These are phyloP conservation scores for Starmerella gropengiesseri DNA, from an alignment of 805 yeast genomes.

Conservation along the genomic window DNA sequence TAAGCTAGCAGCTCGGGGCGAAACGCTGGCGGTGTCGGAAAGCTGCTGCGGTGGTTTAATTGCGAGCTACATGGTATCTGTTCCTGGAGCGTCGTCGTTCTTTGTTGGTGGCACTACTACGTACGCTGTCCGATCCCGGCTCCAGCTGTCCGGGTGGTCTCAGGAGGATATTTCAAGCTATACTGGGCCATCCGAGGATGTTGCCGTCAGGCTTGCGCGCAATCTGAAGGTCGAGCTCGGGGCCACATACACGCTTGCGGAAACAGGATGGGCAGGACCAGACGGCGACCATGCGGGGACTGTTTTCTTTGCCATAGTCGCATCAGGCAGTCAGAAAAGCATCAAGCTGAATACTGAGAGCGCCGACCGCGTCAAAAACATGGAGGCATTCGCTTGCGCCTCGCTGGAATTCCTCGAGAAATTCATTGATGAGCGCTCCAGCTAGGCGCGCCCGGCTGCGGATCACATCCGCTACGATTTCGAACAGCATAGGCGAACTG, in stretches of 20 bases:
- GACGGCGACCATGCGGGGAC: slow-evolving; percentile 42
- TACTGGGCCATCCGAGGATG: slow-evolving; percentile 73
- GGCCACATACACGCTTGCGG: slow-evolving; percentile 69
- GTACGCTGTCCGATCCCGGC: slow-evolving; percentile 62
- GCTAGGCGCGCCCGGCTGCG: neutral
- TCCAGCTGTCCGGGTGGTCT: slow-evolving; percentile 70
- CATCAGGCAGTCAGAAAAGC: slow-evolving; percentile 46
- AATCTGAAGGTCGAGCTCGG: slow-evolving; percentile 72
- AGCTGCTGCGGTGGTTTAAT: slow-evolving; percentile 77
- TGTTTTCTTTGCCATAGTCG: slow-evolving; percentile 60
- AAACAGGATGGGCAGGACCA: slow-evolving; percentile 86
- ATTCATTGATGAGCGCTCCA: neutral
- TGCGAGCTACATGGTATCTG: slow-evolving; percentile 67
- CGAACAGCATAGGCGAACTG: too few relatives aligned
- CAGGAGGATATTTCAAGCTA: slow-evolving; percentile 56
- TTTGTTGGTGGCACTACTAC: slow-evolving; percentile 77
- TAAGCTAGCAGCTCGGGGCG: slow-evolving; percentile 41
- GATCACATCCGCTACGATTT: too few relatives aligned
- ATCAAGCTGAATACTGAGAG: slow-evolving; percentile 36
- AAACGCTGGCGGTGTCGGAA: slow-evolving; percentile 70
- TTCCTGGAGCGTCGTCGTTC: slow-evolving; percentile 76
- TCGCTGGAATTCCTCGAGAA: slow-evolving; percentile 52
- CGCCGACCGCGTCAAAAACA: slow-evolving; percentile 50
- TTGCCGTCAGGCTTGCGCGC: slow-evolving; percentile 65
- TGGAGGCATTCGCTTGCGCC: slow-evolving; percentile 60